phyloP scores from a whole-genome alignment of 2,329 filamentous ascomycete species.

The Neophaeococcomyces aloes region DNA sequence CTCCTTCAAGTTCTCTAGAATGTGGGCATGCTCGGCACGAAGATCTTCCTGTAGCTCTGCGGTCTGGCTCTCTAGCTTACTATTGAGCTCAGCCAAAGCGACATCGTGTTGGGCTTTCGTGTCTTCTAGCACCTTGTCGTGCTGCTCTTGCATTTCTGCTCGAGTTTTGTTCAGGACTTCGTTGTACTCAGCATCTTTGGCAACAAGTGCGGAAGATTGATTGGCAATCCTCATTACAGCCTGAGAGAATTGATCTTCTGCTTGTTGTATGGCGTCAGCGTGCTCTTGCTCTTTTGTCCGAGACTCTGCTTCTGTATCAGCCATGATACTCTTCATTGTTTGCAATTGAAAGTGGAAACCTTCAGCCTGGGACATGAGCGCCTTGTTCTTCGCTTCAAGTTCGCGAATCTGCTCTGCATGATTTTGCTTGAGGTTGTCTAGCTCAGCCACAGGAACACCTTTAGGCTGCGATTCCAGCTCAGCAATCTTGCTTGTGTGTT shows the following conservation, averaged over 20 bases:
- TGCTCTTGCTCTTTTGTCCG: constrained; percentile 30
- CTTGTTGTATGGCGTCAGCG: constrained; percentile 25
- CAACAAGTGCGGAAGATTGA: constrained; percentile 23
- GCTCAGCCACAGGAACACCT: background rate
- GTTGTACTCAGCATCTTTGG: constrained; percentile 5
- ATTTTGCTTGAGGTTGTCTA: constrained; percentile 2
- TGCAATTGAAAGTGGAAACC: constrained; percentile 25
- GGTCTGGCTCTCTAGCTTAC: background rate
- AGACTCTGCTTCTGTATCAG: constrained; percentile 28
- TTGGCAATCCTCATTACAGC: constrained; percentile 28
- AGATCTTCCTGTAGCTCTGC: background rate
- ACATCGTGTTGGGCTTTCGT: constrained; percentile 23
- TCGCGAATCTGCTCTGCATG: constrained; percentile 15
- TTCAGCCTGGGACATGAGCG: constrained; percentile 13
- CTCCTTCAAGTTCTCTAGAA: constrained; percentile 9
- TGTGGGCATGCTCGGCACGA: constrained; percentile 1
- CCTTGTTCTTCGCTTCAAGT: constrained; percentile 16
- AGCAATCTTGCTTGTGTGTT: constrained; percentile 1
- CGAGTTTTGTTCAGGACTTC: constrained; percentile 22
- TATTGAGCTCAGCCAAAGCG: constrained; percentile 20
- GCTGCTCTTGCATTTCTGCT: constrained; percentile 25
- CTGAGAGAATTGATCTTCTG: constrained; percentile 28
- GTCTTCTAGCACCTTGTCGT: constrained; percentile 24
- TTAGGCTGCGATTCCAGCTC: constrained; percentile 4
- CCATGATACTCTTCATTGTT: constrained; percentile 29